A percentile compares a stretch with the other conserved stretches of the same genome.
These are phyloP conservation scores for Arabidopsis hybrid DNA, from an alignment of 441 rosid genomes.

Conservation along the genomic window DNA sequence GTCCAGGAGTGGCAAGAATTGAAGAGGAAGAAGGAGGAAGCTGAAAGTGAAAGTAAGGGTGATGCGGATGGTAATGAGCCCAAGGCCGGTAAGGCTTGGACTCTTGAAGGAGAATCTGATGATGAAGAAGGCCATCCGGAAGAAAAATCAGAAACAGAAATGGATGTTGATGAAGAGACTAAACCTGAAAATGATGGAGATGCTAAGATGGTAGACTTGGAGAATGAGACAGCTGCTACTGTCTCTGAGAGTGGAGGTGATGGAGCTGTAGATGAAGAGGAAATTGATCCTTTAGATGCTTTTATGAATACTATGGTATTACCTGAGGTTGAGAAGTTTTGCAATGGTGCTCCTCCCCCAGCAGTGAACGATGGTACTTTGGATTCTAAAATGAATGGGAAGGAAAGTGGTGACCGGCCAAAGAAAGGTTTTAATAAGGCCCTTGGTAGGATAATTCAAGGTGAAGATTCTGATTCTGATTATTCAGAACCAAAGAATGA, in stretches of 20 bases:
- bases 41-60: constrained; percentile 54
- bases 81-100: constrained; percentile 82
- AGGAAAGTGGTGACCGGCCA: constrained; percentile 42
- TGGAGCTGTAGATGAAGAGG: constrained; percentile 64
- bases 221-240: constrained; percentile 42
- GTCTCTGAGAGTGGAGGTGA: constrained; percentile 49
- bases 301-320: constrained; percentile 46
- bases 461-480: constrained; percentile 91
- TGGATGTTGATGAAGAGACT: constrained; percentile 63
- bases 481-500: constrained; percentile 66
- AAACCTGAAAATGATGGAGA: constrained; percentile 56
- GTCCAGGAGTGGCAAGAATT: constrained; percentile 98
- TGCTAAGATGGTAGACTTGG: constrained; percentile 56
- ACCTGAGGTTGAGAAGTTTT: constrained; percentile 84
- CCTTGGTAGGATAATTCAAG: constrained; percentile 89
- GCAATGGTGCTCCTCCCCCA: constrained; percentile 47
- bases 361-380: constrained; percentile 43
- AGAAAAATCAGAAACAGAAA: constrained; percentile 53
- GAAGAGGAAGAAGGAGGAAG: constrained; percentile 75
- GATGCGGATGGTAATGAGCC: constrained; percentile 53
- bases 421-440: constrained; percentile 49
- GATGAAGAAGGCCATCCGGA: constrained; percentile 74
- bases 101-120: constrained; percentile 63
- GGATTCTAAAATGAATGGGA: constrained; percentile 49
- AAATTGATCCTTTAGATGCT: constrained; percentile 75